A percentile compares a stretch with the other conserved stretches of the same genome.
Evolutionary conservation across 2,329 filamentous ascomycete species (phyloP).

Genomic region (Ophiostoma piceae): DNA sequence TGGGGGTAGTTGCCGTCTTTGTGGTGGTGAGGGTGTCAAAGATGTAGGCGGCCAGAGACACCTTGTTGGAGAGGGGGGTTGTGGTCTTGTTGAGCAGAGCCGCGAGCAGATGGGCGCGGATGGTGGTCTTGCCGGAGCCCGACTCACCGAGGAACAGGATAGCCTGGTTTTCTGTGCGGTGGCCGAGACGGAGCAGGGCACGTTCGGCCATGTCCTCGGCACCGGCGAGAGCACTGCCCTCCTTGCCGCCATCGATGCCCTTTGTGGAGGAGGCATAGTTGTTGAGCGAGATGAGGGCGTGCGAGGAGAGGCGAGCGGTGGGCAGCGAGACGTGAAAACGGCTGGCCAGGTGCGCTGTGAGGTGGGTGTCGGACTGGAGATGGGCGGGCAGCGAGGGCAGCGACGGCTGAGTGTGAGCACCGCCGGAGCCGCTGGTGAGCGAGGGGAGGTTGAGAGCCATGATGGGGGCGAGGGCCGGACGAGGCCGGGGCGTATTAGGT

Average conservation of each 20-base stretch:
- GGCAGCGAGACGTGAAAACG: constrained; percentile 90
- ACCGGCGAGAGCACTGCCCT: constrained; percentile 86
- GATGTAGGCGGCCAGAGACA: constrained; percentile 88
- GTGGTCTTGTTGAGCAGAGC: constrained; percentile 83
- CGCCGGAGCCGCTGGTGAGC: constrained; percentile 44
- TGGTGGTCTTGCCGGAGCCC: constrained; percentile 90
- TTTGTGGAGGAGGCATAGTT: constrained; percentile 87
- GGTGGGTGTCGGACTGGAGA: constrained; percentile 59
- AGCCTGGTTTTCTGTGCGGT: constrained; percentile 88
- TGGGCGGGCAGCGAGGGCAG: constrained; percentile 82
- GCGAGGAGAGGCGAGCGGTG: constrained; percentile 82
- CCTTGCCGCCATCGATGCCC: constrained; percentile 82
- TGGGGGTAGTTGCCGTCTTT: constrained; percentile 91
- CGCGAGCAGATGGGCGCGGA: constrained; percentile 82
- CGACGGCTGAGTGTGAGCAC: constrained; percentile 74
- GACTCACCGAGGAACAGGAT: constrained; percentile 92
- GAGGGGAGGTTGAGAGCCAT: constrained; percentile 59
- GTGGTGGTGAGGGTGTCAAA: constrained; percentile 96
- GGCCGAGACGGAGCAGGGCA: constrained; percentile 78
- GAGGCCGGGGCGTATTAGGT: constrained; percentile 15
- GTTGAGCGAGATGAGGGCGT: constrained; percentile 87
- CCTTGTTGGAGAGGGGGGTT: constrained; percentile 86
- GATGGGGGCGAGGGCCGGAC: constrained; percentile 32
- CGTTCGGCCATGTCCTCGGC: constrained; percentile 86
- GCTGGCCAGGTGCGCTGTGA: constrained; percentile 76